Conservation (phyloP, 2,329 filamentous ascomycete genomes). For the Cryphonectria parasitica region DNA sequence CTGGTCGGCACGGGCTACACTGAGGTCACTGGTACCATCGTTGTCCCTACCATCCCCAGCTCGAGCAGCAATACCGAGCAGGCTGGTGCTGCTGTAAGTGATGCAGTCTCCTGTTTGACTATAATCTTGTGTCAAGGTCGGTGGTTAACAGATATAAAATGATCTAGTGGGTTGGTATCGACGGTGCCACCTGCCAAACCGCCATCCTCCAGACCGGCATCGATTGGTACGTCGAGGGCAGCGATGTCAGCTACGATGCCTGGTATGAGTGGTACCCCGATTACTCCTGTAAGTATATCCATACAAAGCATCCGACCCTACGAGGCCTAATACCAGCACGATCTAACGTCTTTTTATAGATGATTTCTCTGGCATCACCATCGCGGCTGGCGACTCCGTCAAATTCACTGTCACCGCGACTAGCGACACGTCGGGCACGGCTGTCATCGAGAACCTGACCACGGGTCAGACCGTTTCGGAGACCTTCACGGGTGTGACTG, state of each 20-base stretch:
- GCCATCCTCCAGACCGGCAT: conserved; percentile 62
- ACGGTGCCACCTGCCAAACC: conserved; percentile 58
- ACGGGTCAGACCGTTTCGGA: conserved; percentile 56
- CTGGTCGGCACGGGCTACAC: conserved; percentile 54
- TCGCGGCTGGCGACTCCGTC: conserved; percentile 32
- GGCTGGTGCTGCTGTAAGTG: conserved; percentile 49
- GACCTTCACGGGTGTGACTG: conserved; percentile 48
- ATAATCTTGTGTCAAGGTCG: too few relatives aligned
- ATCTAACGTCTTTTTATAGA: background rate
- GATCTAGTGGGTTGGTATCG: conserved; percentile 59
- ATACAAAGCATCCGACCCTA: background rate
- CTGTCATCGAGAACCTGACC: conserved; percentile 51
- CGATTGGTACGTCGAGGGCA: conserved; percentile 53
- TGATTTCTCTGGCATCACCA: conserved; percentile 31
- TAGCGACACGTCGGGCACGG: conserved; percentile 47
- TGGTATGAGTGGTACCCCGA: conserved; percentile 68
- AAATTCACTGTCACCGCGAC: conserved; percentile 42
- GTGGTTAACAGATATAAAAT: background rate
- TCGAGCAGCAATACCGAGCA: conserved; percentile 42
- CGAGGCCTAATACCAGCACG: background rate
- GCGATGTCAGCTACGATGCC: conserved; percentile 50
- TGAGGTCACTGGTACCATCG: conserved; percentile 55
- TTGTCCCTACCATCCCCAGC: conserved; percentile 45
- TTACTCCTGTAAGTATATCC: conserved; percentile 42
- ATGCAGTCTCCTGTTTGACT: too few relatives aligned